Evolutionary conservation across 2,329 filamentous ascomycete genomes (phyloP), one percentile per base, ranked within the genome.

Genomic region (Sporothrix brunneoviolacea): DNA sequence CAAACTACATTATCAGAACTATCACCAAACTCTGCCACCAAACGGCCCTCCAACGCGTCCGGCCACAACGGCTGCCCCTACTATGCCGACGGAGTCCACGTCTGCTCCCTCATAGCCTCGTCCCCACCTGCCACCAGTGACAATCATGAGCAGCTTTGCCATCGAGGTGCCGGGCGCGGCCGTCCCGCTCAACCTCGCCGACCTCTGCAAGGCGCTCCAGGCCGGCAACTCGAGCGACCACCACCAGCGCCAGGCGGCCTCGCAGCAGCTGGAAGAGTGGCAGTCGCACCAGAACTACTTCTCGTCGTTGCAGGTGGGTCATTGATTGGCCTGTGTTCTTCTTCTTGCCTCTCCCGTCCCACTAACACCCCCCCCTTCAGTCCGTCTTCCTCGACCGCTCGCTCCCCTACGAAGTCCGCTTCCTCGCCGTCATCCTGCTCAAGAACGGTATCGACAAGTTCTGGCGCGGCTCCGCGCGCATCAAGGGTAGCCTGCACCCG

Each of bases 381-480:
- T 78, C 84, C 59, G 79, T 89, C 32, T 96, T 91, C 64, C 77
- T 95, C 56, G 87, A 95, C 69, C 82, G 82, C 54, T 81, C 82
- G 2, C 72, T 94, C 1, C 86, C 88, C 1, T 69, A 80, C 52
- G 84, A 94, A 61, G 79, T 91, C 48, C 86, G 93, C 54, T 90
- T 95, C 62, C 82, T 96, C 10, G 87, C 91, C 49, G 82, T 97
- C 52, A 95, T 97, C 58, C 88, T 95, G 64, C 76, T 98, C 48
- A 97, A 97, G 66, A 96, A 97, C 66, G 93, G 91, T 50, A 91
- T 97, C 67, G 91, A 97, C 65, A 90, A 86, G 64, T 89, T 90
- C 67, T 98, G 93, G 93, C 80, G 93, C 13, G 58, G 69, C n/a
- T 63, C 88, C 76, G 64, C 70, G 30, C 58, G 68, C 51, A 45